Conservation (phyloP, 2,329 filamentous ascomycete genomes). For the Nemania sp. region DNA sequence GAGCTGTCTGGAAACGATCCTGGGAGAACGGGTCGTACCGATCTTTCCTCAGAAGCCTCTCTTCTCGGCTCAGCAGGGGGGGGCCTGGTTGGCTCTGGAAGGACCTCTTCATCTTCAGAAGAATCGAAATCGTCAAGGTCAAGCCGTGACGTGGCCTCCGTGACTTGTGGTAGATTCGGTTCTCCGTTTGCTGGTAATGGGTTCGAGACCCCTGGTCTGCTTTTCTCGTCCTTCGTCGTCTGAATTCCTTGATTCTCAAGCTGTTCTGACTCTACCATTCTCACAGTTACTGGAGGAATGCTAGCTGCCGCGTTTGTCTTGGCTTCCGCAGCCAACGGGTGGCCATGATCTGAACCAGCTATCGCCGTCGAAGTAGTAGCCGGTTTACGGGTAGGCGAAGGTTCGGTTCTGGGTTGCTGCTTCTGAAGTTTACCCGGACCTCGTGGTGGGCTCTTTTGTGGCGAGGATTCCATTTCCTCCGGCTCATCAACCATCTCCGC, state of each 20-base stretch:
- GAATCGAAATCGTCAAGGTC: slow-evolving; percentile 74
- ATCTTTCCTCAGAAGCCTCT: slow-evolving; percentile 34
- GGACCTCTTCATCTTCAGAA: slow-evolving; percentile 53
- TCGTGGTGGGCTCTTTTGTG: slow-evolving; percentile 58
- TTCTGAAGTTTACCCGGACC: slow-evolving; percentile 74
- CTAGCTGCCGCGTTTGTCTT: slow-evolving; percentile 58
- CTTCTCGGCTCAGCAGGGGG: slow-evolving; percentile 36
- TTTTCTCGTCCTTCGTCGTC: slow-evolving; percentile 49
- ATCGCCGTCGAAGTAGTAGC: slow-evolving; percentile 37
- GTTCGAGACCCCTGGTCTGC: slow-evolving; percentile 47
- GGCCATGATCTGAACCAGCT: slow-evolving; percentile 46
- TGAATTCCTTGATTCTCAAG: slow-evolving; percentile 45
- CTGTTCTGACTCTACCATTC: slow-evolving; percentile 60
- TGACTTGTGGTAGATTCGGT: slow-evolving; percentile 59
- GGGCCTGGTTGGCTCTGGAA: slow-evolving; percentile 35
- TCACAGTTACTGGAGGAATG: slow-evolving; percentile 59
- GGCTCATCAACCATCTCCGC: slow-evolving; percentile 50
- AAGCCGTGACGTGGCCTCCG: slow-evolving; percentile 63
- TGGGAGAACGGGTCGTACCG: slow-evolving; percentile 43
- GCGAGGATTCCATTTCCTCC: slow-evolving; percentile 52
- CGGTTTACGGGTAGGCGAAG: slow-evolving; percentile 51
- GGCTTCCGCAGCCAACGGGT: slow-evolving; percentile 36
- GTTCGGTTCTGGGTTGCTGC: slow-evolving; percentile 57
- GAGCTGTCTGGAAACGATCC: slow-evolving; percentile 51
- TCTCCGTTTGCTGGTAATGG: slow-evolving; percentile 51